These are phyloP conservation scores for Chytriomyces sp. DNA, from an alignment of 192 early-diverging fungal genomes.

Conservation along the genomic window DNA sequence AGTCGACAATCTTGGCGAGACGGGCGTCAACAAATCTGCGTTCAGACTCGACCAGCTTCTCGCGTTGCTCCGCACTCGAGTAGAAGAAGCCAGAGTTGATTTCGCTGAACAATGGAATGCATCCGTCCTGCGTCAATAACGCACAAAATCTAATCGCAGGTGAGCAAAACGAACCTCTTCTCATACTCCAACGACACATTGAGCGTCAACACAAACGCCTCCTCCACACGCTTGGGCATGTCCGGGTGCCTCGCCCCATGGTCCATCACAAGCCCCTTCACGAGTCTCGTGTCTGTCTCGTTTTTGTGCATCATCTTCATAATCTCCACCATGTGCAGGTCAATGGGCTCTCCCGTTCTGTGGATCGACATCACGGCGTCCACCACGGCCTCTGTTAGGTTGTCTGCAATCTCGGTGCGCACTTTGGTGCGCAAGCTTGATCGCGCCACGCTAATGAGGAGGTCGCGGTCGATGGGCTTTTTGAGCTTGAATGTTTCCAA, in stretches of 20 bases:
- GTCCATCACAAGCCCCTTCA: constrained; percentile 95
- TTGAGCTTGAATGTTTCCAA: constrained; percentile 83
- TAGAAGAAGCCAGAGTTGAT: constrained; percentile 99
- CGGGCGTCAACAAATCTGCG: constrained; percentile 93
- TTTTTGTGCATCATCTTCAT: constrained; percentile 99
- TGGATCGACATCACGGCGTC: constrained; percentile 92
- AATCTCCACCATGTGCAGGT: constrained; percentile 99
- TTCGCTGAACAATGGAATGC: constrained; percentile 55
- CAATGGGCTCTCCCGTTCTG: constrained; percentile 82
- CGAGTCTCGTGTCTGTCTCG: constrained; percentile 90
- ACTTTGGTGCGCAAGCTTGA: constrained; percentile 97
- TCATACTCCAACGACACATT: constrained; percentile 99
- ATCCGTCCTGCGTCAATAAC: neutral
- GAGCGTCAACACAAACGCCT: constrained; percentile 90
- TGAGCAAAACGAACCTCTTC: too few relatives aligned
- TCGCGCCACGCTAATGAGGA: constrained; percentile 87
- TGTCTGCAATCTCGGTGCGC: constrained; percentile 83
- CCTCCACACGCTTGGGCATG: constrained; percentile 93
- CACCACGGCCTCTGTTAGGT: constrained; percentile 93
- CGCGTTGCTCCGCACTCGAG: constrained; percentile 95
- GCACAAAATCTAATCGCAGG: too few relatives aligned
- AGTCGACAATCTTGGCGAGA: constrained; percentile 91
- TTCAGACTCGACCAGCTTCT: constrained; percentile 97
- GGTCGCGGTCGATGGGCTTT: constrained; percentile 83
- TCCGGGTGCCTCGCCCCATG: constrained; percentile 99